Evolutionary conservation across 805 yeast genomes (phyloP), one percentile per base, ranked within the genome.

Genomic region (Lachancea meyersii): DNA sequence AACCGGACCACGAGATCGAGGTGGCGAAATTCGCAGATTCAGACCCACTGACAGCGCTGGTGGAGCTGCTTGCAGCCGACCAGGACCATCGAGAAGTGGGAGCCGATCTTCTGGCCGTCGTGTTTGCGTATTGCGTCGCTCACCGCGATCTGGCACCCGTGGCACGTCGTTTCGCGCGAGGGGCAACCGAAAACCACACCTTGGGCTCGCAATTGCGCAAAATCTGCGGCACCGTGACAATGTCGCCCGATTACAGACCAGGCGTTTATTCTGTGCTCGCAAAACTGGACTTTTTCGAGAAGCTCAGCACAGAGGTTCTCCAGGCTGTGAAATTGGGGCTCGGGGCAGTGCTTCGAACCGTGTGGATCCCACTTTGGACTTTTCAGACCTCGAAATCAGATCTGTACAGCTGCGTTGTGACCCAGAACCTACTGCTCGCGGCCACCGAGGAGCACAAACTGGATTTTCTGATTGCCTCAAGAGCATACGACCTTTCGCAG

Each of bases 291-390:
- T 40, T 42, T 31, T 45, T 55, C 23, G 50, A 48, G 7, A 39
- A 33, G 11, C 33, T 55, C 23, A 41, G 44, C 14, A 28, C 45
- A 16, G n/a, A n/a, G n/a, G n/a, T n/a, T n/a, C n/a, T n/a, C n/a
- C n/a, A n/a, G n/a, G n/a, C n/a, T n/a, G n/a, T n/a, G n/a, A n/a
- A n/a, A n/a, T n/a, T n/a, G n/a, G n/a, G n/a, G n/a, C n/a, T n/a
- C n/a, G n/a, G n/a, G n/a, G n/a, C n/a, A n/a, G n/a, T n/a, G n/a
- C n/a, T n/a, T n/a, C n/a, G n/a, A 5, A 31, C 45, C 16, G 16
- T 35, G 4, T 58, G 63, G 63, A 24, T 53, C 7, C 61, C 60
- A 1, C 32, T 43, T 6, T 58, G 61, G 61, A 31, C 41, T 17
- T 22, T 19, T 10, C 38, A 18, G 20, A 10, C 18, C 7, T n/a